Base-by-base conservation (phyloP, 495 filamentous ascomycete species). In the Lophiotrema nucula region DNA sequence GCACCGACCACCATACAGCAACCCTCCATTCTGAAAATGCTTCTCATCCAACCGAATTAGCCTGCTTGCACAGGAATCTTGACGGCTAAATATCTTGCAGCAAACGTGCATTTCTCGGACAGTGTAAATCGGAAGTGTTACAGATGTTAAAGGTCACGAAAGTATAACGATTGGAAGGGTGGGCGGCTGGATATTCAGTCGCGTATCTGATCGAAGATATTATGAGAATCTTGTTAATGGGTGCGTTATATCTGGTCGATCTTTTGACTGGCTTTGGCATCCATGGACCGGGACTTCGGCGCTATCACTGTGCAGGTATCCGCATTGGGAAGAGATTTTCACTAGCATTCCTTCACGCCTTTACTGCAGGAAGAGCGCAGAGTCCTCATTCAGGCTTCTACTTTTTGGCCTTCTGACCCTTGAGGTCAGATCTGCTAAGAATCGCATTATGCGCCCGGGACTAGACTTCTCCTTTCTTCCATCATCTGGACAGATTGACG, bases 1-100 rank as follows among this genome's bases (percentile, higher is more conserved):
- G 58, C 58, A 42, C 44, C 44, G 53, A 18, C 52, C 58, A n/a
- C n/a, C n/a, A n/a, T n/a, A n/a, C n/a, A n/a, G n/a, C n/a, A 49
- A 56, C 58, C 46, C 57, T 60, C 58, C 58, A 62, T 56, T 46
- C 42, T 38, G 2, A 35, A 21, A 45, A 1, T 41, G 2, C 8
- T 27, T 60, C 48, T 48, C 53, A 37, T 31, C 56, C 56, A 60
- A 60, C 56, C 56, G 53, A 53, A 47, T 60, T 52, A 60, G 56
- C 47, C 56, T 60, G 41, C 51, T 51, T n/a, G n/a, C n/a, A n/a
- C n/a, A n/a, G n/a, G n/a, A 47, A 23, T 53, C 31, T 58, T 53
- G 47, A 60, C 56, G 56, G 56, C 56, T 60, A 60, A 60, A 51
- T 27, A 27, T 47, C 22, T 11, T 41, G 18, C 51, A 54, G 46